Evolutionary conservation across 2,329 filamentous ascomycete genomes (phyloP), one percentile per base, ranked within the genome.

Genomic region (Epichloe sp.): DNA sequence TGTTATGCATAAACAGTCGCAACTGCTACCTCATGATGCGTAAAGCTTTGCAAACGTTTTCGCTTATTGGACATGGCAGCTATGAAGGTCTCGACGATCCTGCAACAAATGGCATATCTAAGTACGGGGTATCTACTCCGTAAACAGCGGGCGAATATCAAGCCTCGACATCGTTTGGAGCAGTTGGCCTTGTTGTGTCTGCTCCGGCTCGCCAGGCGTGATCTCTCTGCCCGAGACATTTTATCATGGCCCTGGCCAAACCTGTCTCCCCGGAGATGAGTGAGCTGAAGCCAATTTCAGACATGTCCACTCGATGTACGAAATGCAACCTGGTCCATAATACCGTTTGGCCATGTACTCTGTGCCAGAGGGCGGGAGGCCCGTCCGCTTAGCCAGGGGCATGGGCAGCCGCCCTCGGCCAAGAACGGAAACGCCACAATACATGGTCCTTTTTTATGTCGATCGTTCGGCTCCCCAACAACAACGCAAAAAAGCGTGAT

Each of bases 181-280:
- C 34, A 42, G 17, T 48, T 42, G 12, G 14, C 44, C 26, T 37
- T 47, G 19, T 44, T n/a, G 40, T 19, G 35, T 34, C 19, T 40
- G 23, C 12, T 35, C 50, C 31, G 47, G 37, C 38, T 37, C 40
- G 37, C 51, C 44, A 51, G 36, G 26, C 34, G 49, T 38, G 35
- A 43, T 49, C 37, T 31, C 41, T 48, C 40, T 54, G 50, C 36
- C 54, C 55, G 51, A 57, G 55, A 58, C 56, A 54, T 53, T n/a
- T 51, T 35, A 49, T 49, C 50, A 52, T 55, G 44, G 38, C 45
- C 43, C 38, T 15, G 45, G 36, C 53, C 51, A 43, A 43, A 36
- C 12, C 47, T 35, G 46, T 52, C 44, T 45, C n/a, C 41, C 21
- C 48, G 44, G 50, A 48, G 40, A 52, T 52, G 48, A 51, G 41